Conservation (phyloP, 345 rosid species). For the Aethionema arabicum region DNA sequence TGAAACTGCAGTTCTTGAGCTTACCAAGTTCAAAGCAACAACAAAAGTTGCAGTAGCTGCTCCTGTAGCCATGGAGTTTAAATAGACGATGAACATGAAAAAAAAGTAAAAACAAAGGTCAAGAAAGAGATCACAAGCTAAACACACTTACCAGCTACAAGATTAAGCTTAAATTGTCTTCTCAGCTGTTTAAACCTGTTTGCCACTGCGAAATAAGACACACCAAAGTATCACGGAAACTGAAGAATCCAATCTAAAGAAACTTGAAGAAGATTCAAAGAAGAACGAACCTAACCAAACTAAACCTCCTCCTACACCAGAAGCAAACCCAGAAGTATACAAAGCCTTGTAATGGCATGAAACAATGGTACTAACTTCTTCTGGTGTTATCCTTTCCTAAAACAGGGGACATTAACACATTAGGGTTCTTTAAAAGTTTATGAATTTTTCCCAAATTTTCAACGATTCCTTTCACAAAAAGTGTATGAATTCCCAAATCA, state of each 20-base stretch:
- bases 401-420: not conserved
- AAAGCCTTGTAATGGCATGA: slow-evolving; percentile 31
- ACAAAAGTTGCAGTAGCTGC: slow-evolving; percentile 32
- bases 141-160: slow-evolving; percentile 24
- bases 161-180: slow-evolving; percentile 9
- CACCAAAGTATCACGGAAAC: not conserved
- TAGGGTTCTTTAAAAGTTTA: too few species aligned
- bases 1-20: slow-evolving; percentile 40
- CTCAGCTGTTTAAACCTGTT: slow-evolving; percentile 11
- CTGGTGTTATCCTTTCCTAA: slow-evolving; percentile 31
- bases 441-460: too few species aligned
- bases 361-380: slow-evolving; percentile 22
- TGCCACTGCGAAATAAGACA: slow-evolving; percentile 18
- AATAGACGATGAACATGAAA: not conserved
- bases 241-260: not conserved
- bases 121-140: not conserved
- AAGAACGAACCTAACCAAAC: slow-evolving; percentile 34
- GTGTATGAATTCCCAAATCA: not conserved
- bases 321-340: slow-evolving; percentile 33
- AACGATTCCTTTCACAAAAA: too few species aligned
- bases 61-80: slow-evolving; percentile 37
- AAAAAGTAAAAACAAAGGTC: not conserved
- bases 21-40: slow-evolving; percentile 41
- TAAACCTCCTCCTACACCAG: slow-evolving; percentile 35
- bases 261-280: not conserved